Evolutionary conservation across 1,284 basidiomycete species (phyloP), one percentile per base, ranked within the genome.

Genomic region (Mrakiaceae sp.): DNA sequence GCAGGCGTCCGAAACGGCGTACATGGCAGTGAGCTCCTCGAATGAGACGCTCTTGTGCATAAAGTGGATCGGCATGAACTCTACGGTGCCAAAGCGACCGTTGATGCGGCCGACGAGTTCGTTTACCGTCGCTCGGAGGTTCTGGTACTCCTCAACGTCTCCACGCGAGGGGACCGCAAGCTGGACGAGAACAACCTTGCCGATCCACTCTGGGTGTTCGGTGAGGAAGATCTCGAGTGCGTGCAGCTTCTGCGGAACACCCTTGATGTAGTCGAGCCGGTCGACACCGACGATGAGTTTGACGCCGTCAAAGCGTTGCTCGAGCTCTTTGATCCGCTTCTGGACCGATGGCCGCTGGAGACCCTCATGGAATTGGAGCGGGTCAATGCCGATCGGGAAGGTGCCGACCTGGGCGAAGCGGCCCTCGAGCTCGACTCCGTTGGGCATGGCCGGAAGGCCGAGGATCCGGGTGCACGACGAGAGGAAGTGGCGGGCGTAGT

Each of bases 141-240:
- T 98, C 78, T 98, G 95, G 75, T 98, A 98, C 78, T 98, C 95
- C 76, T 98, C 96, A 61, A 98, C 95, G 73, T 98, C 96, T 77
- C 97, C 92, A 46, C 95, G 83, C 11, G 94, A 97, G 0, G 96
- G 96, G 10, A 98, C 95, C 6, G 96, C 95, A 1, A 98, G 85
- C 78, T 98, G 95, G 5, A 92, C 92, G 51, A 98, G 80, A 4
- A 98, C 94, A 66, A 98, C 89, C 81, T 97, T 98, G 70, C 96
- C 96, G 68, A 98, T 92, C 94, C 94, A 98, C 76, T 98, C 95
- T 0, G 96, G 96, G 75, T 98, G 94, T 70, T 98, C 93, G 16
- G 88, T 86, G 52, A 98, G 81, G 83, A 98, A 98, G 52, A 95
- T 84, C 75, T 98, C 96, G 64, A 98, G 82, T 0, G 91, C 95